phyloP scores from a whole-genome alignment of 305 asterid species.

The Fraxinus paxiana region DNA sequence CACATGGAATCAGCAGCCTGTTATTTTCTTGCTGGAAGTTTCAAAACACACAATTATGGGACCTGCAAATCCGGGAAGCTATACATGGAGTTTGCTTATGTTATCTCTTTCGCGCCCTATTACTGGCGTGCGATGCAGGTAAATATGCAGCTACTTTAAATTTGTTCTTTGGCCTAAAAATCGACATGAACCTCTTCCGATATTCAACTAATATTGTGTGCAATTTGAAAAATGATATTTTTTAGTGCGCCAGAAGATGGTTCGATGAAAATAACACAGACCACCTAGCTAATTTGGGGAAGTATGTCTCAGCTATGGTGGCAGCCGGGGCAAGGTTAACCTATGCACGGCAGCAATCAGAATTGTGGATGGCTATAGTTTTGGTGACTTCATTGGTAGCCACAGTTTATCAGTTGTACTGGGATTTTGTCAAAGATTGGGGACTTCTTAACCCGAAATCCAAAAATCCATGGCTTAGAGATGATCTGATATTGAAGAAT shows the following conservation, averaged over 20 bases:
- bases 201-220: conserved; percentile 1
- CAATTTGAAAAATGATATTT: not conserved
- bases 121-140: conserved; percentile 99
- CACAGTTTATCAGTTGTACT: conserved; percentile 76
- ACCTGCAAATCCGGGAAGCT: conserved; percentile 74
- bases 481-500: conserved; percentile 69
- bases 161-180: not conserved
- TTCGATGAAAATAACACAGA: conserved; percentile 61
- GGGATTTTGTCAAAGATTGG: conserved; percentile 98
- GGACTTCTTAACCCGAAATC: conserved; percentile 65
- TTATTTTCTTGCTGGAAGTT: conserved; percentile 67
- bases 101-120: conserved; percentile 86
- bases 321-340: conserved; percentile 95
- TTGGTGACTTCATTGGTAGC: conserved; percentile 69
- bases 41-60: conserved; percentile 53
- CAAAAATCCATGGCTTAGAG: conserved; percentile 71
- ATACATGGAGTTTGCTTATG: conserved; percentile 74
- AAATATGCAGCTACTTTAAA: not conserved
- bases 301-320: conserved; percentile 95
- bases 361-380: conserved; percentile 54
- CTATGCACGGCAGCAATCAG: conserved; percentile 49
- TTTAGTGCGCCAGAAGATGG: conserved; percentile 86
- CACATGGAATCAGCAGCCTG: conserved; percentile 91
- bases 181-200: not conserved
- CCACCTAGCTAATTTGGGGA: conserved; percentile 84